Percentiles rank a stretch among this genome's conserved stretches.
phyloP scores from a whole-genome alignment of 1,139 yeast genomes.

The Debaryomyces coudertii region DNA sequence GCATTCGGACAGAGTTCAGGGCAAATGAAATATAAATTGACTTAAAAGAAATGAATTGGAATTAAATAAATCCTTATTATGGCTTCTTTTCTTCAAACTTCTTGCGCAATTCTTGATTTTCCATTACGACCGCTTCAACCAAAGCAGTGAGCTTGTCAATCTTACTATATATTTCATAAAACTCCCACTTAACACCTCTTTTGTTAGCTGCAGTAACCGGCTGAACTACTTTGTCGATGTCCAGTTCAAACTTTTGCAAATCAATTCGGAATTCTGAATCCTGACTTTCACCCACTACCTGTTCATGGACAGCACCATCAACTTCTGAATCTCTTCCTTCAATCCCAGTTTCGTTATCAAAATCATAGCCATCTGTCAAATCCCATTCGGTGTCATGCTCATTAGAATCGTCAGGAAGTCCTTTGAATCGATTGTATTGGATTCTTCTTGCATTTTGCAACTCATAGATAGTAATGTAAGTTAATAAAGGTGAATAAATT shows the following conservation, averaged over 20 bases:
- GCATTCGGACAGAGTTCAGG: neutral
- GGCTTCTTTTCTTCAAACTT: slow-evolving; percentile 12
- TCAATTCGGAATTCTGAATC: slow-evolving; percentile 70
- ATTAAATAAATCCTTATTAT: neutral
- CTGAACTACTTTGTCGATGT: slow-evolving; percentile 53
- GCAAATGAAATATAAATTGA: neutral
- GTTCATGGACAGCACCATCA: slow-evolving; percentile 46
- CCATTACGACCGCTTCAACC: slow-evolving; percentile 46
- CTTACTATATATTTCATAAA: slow-evolving; percentile 55
- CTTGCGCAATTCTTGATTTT: slow-evolving; percentile 41
- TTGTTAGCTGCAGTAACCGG: slow-evolving; percentile 59
- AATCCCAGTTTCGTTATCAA: slow-evolving; percentile 35
- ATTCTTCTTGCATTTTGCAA: slow-evolving; percentile 68
- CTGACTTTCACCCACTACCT: slow-evolving; percentile 64
- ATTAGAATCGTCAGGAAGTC: slow-evolving; percentile 78
- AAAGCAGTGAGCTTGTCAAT: slow-evolving; percentile 47
- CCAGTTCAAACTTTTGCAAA: slow-evolving; percentile 49
- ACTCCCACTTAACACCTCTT: slow-evolving; percentile 69
- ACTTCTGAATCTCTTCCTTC: slow-evolving; percentile 43
- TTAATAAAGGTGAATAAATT: slow-evolving; percentile 68
- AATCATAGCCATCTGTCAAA: slow-evolving; percentile 73
- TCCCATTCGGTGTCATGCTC: slow-evolving; percentile 83
- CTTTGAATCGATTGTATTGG: slow-evolving; percentile 67
- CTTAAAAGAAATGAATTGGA: neutral
- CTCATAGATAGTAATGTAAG: slow-evolving; percentile 65